Base-by-base conservation (phyloP, 1,284 basidiomycete species). In the Earliella scabrosa region DNA sequence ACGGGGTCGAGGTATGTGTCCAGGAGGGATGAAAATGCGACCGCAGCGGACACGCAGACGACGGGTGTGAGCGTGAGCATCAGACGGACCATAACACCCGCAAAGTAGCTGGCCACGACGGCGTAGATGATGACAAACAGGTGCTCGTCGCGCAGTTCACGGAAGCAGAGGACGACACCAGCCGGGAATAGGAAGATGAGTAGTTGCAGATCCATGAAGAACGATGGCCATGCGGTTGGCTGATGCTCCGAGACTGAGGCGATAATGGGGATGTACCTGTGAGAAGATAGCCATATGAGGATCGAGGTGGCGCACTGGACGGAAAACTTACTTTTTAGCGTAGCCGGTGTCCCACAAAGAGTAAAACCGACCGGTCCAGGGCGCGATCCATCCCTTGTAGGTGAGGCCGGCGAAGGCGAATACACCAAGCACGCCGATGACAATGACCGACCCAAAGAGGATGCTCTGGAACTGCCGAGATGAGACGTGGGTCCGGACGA, bases 191-290 rank as follows among this genome's bases (percentile, higher is more conserved):
- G 77, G 85, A 95, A 98, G 67, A 99, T 92, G 71, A 99, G 89
- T 83, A 97, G 91, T 69, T 98, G 92, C 58, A 99, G 86, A 74
- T 99, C 97, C 88, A 98, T 98, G 82, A 98, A 99, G 86, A 99
- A 99, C 2, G 97, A 90, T 3, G 97, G 95, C 97, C 97, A 99
- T 36, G 97, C 97, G 10, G 97, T 99, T 14, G 97, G 97, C 73
- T 99, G 97, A 77, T 99, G 97, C 76, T 99, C 97, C n/a, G 95
- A 98, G 20, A 98, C 97, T 20, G 97, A 98, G 6, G 97, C 97
- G 69, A 99, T 98, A 78, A 99, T 98, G 32, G 96, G 96, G 67
- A 98, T 95, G 73, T 95, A 92, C 71, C 92, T 93, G 66, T 11
- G 39, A 35, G 20, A 59, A 31, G 45, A 6, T 49, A 23, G 26